Base-by-base conservation (phyloP, 2,329 filamentous ascomycete genomes). In the Alternaria brassicae region DNA sequence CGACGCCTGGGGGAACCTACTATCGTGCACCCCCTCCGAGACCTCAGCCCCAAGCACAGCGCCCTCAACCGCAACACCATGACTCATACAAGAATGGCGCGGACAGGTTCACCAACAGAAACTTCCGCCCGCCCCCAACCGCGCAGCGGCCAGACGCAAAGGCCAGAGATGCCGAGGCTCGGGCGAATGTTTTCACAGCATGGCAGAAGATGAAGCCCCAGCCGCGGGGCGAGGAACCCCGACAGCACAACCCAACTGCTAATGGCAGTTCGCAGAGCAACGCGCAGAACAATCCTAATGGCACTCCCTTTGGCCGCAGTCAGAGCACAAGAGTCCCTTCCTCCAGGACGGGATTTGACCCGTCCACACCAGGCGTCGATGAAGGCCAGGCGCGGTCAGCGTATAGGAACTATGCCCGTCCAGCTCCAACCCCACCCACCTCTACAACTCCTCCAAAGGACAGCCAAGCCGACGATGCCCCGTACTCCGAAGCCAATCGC, bases 331-430 rank as follows among this genome's bases (percentile, higher is more conserved):
- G 76, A 51, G 78, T 81, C 3, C 83, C 84, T 36, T 85, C 81
- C 66, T 83, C 80, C 65, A 85, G 81, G 70, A 78, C 80, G 42
- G 86, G 85, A 4, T 89, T 88, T 68, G 84, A 86, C 55, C 85
- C 86, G 19, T 81, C 81, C n/a, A 81, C 81, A 6, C 81, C 85
- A 30, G 85, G 83, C n/a, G 84, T 81, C 34, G 86, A 88, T 68
- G 86, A 88, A 66, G 81, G 84, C 34, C 84, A 84, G 71, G 85
- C 85, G 21, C 81, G 81, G 58, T 83, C 82, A 12, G 82, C 83
- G 3, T 81, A 84, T n/a, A 72, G 75, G 40, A 72, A 71, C 60
- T 74, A 75, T 47, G 65, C 73, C 34, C 73, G 75, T 27, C 54
- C 79, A 72, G 61, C 65, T 65, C 68, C 69, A n/a, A 70, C 73